Conservation (phyloP, 352 stramenopile species). For the Globisporangium viniferum region DNA sequence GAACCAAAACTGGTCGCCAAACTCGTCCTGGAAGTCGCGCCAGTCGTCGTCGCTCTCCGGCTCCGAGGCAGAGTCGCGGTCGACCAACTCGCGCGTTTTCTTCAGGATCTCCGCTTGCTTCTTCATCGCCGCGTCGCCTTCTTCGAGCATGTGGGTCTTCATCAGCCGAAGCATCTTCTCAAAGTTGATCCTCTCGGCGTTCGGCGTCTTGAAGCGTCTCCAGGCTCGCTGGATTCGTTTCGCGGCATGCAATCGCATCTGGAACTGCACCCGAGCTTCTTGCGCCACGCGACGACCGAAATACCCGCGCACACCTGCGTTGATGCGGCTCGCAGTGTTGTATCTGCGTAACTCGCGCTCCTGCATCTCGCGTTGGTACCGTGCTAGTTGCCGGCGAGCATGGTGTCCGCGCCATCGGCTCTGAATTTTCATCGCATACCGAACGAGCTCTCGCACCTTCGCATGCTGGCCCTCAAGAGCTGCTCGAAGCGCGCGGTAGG, state of each 20-base stretch:
- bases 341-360: conserved; percentile 28
- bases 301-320: conserved; percentile 57
- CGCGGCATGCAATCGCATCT: conserved; percentile 37
- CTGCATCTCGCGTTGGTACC: conserved; percentile 28
- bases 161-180: conserved; percentile 52
- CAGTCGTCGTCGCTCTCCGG: conserved; percentile 77
- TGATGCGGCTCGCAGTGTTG: conserved; percentile 60
- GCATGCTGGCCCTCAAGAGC: conserved; percentile 43
- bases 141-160: conserved; percentile 40
- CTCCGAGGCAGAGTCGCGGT: conserved; percentile 74
- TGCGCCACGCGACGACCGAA: conserved; percentile 47
- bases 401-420: conserved; percentile 60
- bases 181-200: conserved; percentile 36
- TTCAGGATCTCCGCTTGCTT: conserved; percentile 52
- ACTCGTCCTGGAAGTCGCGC: conserved; percentile 61
- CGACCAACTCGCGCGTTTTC: conserved; percentile 38
- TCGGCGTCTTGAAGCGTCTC: conserved; percentile 41
- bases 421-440: conserved; percentile 54
- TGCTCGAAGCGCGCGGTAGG: conserved; percentile 45
- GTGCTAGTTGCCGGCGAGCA: conserved; percentile 33
- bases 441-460: conserved; percentile 29
- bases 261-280: conserved; percentile 28
- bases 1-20: conserved; percentile 75
- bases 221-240: conserved; percentile 55
- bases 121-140: conserved; percentile 34